These are phyloP conservation scores for Talaromyces stipitatus DNA, from an alignment of 495 filamentous ascomycete genomes.

Conservation along the genomic window DNA sequence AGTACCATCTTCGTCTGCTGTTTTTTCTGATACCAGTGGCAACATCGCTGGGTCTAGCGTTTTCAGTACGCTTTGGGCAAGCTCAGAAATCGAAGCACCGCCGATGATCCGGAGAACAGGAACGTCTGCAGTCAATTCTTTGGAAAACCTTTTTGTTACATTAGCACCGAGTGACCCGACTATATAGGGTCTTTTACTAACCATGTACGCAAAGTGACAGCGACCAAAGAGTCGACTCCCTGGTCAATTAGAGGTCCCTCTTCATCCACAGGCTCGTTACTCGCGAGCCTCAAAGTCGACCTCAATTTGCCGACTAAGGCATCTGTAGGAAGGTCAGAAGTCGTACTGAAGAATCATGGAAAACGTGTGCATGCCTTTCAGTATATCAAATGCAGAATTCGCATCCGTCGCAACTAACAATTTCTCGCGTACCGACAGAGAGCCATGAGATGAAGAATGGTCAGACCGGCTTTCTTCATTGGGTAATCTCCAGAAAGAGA, in stretches of 20 bases:
- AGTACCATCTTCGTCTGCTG: too few relatives aligned
- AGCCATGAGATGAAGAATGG: too few relatives aligned
- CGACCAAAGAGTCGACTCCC: constrained; percentile 43
- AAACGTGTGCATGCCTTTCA: too few relatives aligned
- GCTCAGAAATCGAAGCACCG: constrained; percentile 9
- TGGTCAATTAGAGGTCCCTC: constrained; percentile 13
- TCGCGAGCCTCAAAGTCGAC: background rate
- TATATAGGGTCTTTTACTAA: too few relatives aligned
- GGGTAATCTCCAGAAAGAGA: background rate
- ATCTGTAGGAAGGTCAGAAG: background rate
- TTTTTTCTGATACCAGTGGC: too few relatives aligned
- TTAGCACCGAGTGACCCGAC: too few relatives aligned
- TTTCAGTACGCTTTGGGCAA: background rate
- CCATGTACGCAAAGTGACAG: constrained; percentile 40
- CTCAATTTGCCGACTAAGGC: background rate
- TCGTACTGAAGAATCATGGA: background rate
- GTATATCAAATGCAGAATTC: background rate
- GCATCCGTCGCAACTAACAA: too few relatives aligned
- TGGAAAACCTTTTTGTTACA: too few relatives aligned
- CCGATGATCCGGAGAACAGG: constrained; percentile 24
- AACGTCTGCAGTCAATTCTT: constrained; percentile 21
- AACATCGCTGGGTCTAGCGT: too few relatives aligned
- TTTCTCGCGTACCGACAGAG: too few relatives aligned
- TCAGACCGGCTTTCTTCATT: too few relatives aligned
- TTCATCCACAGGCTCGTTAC: background rate